Conservation (phyloP, 2,329 filamentous ascomycete species). For the Harringtonia lauricola region DNA sequence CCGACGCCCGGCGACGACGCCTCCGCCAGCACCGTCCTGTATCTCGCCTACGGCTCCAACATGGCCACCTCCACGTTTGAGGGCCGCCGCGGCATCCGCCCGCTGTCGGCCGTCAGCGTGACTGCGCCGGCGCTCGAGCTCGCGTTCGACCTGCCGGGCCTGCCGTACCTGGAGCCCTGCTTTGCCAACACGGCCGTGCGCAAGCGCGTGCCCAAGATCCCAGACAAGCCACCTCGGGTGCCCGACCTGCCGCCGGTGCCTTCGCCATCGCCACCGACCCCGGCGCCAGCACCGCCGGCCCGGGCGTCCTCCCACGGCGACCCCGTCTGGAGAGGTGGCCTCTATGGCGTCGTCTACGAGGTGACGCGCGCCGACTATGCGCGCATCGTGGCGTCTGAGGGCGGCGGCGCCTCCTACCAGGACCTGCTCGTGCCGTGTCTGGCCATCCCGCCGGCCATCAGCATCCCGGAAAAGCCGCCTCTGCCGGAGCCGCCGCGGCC, state of each 20-base stretch:
- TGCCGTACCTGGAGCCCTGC: slow-evolving; percentile 83
- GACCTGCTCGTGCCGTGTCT: slow-evolving; percentile 75
- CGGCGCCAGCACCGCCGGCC: not conserved
- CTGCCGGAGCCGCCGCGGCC: slow-evolving; percentile 39
- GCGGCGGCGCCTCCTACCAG: slow-evolving; percentile 73
- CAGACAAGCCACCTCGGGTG: slow-evolving; percentile 17
- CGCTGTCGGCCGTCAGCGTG: slow-evolving; percentile 72
- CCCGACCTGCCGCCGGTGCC: slow-evolving; percentile 5
- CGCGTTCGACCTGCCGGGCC: slow-evolving; percentile 73
- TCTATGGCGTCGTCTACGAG: slow-evolving; percentile 93
- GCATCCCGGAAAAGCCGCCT: slow-evolving; percentile 56
- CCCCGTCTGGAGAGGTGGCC: slow-evolving; percentile 61
- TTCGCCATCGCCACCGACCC: slow-evolving; percentile 9
- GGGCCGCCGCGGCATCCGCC: slow-evolving; percentile 65
- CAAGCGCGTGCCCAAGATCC: slow-evolving; percentile 37
- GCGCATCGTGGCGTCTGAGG: slow-evolving; percentile 82
- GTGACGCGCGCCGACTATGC: slow-evolving; percentile 74
- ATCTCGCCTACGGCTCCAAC: slow-evolving; percentile 89
- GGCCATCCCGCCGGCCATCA: slow-evolving; percentile 43
- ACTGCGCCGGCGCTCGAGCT: slow-evolving; percentile 67
- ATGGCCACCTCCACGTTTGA: slow-evolving; percentile 71
- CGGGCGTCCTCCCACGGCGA: slow-evolving; percentile 32
- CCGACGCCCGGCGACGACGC: slow-evolving; percentile 10
- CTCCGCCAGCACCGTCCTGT: slow-evolving; percentile 43
- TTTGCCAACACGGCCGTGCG: slow-evolving; percentile 72